Evolutionary conservation across 169 alveolate species (phyloP), one percentile per base, ranked within the genome.

Genomic region (Eimeria sp.): DNA sequence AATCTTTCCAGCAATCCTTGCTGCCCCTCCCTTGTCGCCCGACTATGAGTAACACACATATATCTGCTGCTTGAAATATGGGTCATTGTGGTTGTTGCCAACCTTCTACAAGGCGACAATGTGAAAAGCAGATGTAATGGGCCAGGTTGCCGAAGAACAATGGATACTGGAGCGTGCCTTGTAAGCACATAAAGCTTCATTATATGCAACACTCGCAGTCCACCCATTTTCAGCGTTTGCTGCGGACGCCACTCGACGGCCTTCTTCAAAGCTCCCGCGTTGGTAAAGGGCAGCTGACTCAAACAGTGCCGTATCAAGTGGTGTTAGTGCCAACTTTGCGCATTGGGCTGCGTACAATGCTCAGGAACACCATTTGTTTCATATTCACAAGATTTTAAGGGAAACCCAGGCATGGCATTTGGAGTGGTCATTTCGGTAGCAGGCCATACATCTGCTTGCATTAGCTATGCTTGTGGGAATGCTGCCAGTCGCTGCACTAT

Each of bases 121-220:
- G 18, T 13, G 7, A 40, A 40, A 1, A 72, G 82, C 54, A 72
- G 27, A 73, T 20, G 11, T 18, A 73, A 13, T 34, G 13, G 54
- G 25, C 51, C 10, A 54, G 83, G 57, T 51, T 27, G 2, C 1
- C 3, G 20, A 30, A 27, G 43, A 43, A 40, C 11, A n/a, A 10
- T 63, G 13, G 40, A 47, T 63, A 16, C 25, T 65, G 70, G 22
- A 73, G 54, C 63, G 34, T 87, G 47, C 94, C 82, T 87, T 87
- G 65, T 43, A 87, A 25, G 94, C 94, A 67, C 94, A 87, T 61
- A 87, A 75, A 7, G 94, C 94, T 49, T 87, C 94, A 45, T 87
- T 87, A 75, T 87, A 87, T 4, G 94, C 94, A 16, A 87, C 84
- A 11, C 83, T 45, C 20, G 94, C 84, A 40, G 84, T 63, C 94